Percentiles rank a stretch among this genome's conserved stretches.
These are phyloP conservation scores for Ulota crispa DNA, from an alignment of 225 moss, liverwort and hornwort genomes.

Conservation along the genomic window DNA sequence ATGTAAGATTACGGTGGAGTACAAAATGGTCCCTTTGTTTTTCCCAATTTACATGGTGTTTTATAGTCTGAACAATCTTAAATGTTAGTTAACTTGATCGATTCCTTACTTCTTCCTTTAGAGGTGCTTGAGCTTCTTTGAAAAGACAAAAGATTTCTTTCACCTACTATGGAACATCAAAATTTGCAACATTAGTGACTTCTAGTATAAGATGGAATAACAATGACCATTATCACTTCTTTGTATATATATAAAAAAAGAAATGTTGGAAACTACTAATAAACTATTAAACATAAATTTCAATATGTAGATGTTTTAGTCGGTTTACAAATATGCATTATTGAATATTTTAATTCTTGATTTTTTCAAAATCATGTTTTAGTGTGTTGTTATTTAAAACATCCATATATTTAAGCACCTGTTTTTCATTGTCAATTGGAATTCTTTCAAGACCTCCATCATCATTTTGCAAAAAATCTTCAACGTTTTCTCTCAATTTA, in stretches of 20 bases:
- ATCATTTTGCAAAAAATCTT: constrained; percentile 21
- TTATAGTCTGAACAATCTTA: accelerated
- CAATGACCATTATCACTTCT: accelerated
- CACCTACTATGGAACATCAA: constrained; percentile 39
- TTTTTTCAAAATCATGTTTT: background rate
- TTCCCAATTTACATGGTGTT: too few relatives aligned
- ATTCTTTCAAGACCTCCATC: constrained; percentile 37
- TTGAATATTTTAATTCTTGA: accelerated
- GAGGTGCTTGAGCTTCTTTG: constrained; percentile 84
- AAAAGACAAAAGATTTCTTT: constrained; percentile 78
- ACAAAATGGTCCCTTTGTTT: too few relatives aligned
- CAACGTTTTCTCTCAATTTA: background rate
- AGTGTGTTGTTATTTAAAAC: too few relatives aligned
- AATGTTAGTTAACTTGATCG: too few relatives aligned
- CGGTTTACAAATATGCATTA: too few relatives aligned
- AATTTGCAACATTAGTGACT: background rate
- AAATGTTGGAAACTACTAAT: background rate
- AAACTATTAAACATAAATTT: background rate
- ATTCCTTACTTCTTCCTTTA: constrained; percentile 61
- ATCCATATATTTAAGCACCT: background rate
- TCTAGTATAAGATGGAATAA: too few relatives aligned
- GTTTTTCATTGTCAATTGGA: constrained; percentile 29
- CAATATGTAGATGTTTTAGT: background rate
- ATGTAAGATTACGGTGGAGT: too few relatives aligned
- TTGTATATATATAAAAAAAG: accelerated